These are phyloP conservation scores for Amaranthus cruentus DNA, from an alignment of 148 eudicot genomes.

Conservation along the genomic window DNA sequence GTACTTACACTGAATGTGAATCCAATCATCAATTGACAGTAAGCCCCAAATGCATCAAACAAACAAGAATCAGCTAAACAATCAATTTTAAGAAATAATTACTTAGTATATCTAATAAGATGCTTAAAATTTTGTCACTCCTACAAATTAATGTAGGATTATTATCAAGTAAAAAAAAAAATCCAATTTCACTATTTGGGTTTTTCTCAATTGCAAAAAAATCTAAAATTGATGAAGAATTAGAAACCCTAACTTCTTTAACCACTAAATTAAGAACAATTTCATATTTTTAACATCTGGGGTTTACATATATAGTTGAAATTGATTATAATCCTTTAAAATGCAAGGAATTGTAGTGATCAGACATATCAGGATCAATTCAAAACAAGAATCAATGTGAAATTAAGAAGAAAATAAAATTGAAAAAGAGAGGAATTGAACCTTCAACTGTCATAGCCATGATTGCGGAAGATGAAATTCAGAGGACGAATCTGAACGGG, in stretches of 20 bases:
- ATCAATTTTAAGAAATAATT: slow-evolving; percentile 1
- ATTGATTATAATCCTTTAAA: background rate
- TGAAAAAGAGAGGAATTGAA: slow-evolving; percentile 12
- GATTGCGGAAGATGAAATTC: background rate
- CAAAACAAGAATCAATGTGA: background rate
- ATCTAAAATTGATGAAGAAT: background rate
- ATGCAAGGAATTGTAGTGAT: background rate
- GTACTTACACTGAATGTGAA: slow-evolving; percentile 63
- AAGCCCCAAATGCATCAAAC: slow-evolving; percentile 17
- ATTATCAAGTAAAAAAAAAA: too few species aligned
- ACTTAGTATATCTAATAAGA: background rate
- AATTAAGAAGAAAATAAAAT: background rate
- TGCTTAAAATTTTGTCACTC: background rate
- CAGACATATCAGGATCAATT: background rate
- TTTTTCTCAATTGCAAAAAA: slow-evolving; percentile 1
- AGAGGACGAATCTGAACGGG: too few species aligned
- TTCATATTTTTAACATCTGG: background rate
- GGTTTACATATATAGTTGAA: background rate
- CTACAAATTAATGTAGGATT: too few species aligned
- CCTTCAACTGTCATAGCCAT: slow-evolving; percentile 75
- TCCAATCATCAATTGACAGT: background rate
- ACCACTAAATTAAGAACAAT: background rate
- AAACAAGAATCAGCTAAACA: slow-evolving; percentile 10
- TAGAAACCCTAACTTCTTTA: background rate
- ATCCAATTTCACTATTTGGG: background rate